Conservation (phyloP, 352 stramenopile species). For the Thalassiosira hispida region DNA sequence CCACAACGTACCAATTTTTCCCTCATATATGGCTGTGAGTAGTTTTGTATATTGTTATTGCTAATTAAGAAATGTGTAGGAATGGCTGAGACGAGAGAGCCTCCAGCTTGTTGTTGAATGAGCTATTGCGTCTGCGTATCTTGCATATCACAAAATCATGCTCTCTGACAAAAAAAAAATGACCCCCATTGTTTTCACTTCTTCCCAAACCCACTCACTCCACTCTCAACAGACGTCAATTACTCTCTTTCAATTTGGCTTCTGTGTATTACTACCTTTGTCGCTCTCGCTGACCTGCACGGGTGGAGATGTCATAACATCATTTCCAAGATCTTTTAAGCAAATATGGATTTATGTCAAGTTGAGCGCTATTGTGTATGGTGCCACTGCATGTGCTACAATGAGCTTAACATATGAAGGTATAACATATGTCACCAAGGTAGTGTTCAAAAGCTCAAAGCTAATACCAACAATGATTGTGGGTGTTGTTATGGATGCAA, state of each 20-base stretch:
- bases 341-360: slow-evolving; percentile 56
- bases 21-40: slow-evolving; percentile 15
- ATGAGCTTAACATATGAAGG: slow-evolving; percentile 43
- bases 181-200: too few species aligned
- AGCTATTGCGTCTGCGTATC: too few species aligned
- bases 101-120: too few species aligned
- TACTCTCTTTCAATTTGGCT: slow-evolving; percentile 73
- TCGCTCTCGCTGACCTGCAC: slow-evolving; percentile 34
- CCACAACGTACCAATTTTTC: slow-evolving; percentile 45
- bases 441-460: slow-evolving; percentile 55
- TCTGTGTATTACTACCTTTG: slow-evolving; percentile 60
- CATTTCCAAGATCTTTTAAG: slow-evolving; percentile 46
- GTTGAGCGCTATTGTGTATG: slow-evolving; percentile 63
- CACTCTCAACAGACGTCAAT: slow-evolving; percentile 48
- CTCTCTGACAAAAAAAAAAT: too few species aligned
- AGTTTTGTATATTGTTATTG: too few species aligned
- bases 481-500: slow-evolving; percentile 62
- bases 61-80: too few species aligned
- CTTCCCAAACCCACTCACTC: slow-evolving; percentile 4
- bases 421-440: slow-evolving; percentile 55
- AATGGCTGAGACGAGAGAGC: too few species aligned
- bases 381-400: slow-evolving; percentile 60
- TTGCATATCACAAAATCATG: too few species aligned
- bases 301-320: slow-evolving; percentile 41
- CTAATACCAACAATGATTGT: slow-evolving; percentile 66